These are phyloP conservation scores for Funneliformis mosseae DNA, from an alignment of 192 early-diverging fungal species.

Conservation along the genomic window DNA sequence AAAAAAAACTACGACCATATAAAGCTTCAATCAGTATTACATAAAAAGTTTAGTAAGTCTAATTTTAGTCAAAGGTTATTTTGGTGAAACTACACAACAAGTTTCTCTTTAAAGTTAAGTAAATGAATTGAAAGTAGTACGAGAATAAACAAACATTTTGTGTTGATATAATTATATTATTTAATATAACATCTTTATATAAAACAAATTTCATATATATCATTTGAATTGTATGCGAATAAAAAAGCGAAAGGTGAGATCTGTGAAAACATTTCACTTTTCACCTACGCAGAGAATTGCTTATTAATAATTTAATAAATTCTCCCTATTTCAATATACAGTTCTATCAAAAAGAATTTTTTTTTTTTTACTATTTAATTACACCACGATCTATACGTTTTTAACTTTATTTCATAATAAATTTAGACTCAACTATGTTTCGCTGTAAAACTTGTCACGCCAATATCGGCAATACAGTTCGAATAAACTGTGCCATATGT, in stretches of 20 bases:
- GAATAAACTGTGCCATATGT: constrained; percentile 84
- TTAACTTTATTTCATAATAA: not conserved
- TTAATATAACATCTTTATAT: not conserved
- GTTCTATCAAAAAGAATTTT: not conserved
- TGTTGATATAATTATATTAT: not conserved
- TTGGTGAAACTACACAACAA: not conserved
- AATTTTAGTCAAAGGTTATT: not conserved
- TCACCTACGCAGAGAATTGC: not conserved
- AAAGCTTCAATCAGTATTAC: not conserved
- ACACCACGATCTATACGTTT: not conserved
- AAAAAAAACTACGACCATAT: not conserved
- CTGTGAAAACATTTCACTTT: not conserved
- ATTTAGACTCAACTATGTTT: constrained; percentile 36
- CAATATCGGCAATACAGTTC: constrained; percentile 87
- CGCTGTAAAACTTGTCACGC: constrained; percentile 89
- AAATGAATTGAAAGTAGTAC: not conserved
- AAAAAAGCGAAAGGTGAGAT: not conserved
- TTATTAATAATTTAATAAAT: not conserved
- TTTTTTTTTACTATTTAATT: not conserved
- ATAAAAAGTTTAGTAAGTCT: not conserved
- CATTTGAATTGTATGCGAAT: not conserved
- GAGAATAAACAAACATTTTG: not conserved
- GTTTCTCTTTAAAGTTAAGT: not conserved
- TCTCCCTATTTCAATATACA: not conserved
- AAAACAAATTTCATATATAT: not conserved